These are phyloP conservation scores for Metschnikowia peoriensis DNA, from an alignment of 805 yeast species.

Conservation along the genomic window DNA sequence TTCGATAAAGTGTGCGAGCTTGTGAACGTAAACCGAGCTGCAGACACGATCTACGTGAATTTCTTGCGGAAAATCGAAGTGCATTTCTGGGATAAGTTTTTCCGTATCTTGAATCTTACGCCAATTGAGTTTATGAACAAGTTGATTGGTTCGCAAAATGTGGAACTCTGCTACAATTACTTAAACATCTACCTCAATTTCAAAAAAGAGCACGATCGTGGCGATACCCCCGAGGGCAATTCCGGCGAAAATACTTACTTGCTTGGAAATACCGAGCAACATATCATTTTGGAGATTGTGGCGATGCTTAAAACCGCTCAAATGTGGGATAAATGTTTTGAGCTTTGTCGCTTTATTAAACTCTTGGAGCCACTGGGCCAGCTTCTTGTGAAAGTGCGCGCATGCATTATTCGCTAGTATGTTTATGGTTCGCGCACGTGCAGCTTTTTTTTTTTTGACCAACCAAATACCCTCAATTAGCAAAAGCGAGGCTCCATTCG, in stretches of 20 bases:
- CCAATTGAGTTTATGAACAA: conserved; percentile 47
- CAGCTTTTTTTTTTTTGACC: conserved; percentile 11
- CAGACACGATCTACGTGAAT: conserved; percentile 43
- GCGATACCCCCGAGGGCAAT: conserved; percentile 1
- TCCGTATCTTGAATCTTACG: conserved; percentile 36
- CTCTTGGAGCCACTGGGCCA: conserved; percentile 45
- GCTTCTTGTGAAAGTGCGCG: conserved; percentile 19
- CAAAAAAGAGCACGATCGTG: conserved; percentile 33
- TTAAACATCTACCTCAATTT: conserved; percentile 51
- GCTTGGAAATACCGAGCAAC: conserved; percentile 32
- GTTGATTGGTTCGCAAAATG: conserved; percentile 39
- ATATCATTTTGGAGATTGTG: conserved; percentile 43
- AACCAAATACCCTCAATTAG: conserved; percentile 19
- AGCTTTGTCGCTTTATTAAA: conserved; percentile 52
- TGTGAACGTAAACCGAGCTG: conserved; percentile 16
- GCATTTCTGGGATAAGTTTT: conserved; percentile 52
- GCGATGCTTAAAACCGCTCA: conserved; percentile 40
- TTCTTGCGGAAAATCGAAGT: conserved; percentile 61
- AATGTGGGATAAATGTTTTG: conserved; percentile 53
- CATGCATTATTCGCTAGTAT: background rate
- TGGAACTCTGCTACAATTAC: conserved; percentile 50
- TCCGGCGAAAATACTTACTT: background rate
- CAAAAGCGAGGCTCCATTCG: conserved; percentile 3
- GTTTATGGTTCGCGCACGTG: conserved; percentile 16
- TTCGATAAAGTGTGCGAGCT: no score